These are phyloP conservation scores for Oryza longistaminata DNA, from an alignment of 176 grass and related monocot species.

Conservation along the genomic window DNA sequence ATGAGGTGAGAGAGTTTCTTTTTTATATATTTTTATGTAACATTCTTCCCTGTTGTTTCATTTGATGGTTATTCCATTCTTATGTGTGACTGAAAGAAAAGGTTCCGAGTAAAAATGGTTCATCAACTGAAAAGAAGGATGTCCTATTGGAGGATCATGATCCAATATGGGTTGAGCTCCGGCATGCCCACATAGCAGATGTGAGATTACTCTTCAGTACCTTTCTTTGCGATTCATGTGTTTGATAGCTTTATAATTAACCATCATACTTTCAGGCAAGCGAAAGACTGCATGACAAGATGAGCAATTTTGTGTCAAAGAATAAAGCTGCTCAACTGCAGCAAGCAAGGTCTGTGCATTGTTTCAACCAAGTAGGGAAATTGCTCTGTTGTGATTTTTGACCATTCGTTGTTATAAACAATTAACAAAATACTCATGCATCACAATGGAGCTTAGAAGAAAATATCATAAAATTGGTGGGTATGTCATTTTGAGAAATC, in stretches of 20 bases:
- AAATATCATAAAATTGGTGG: neutral
- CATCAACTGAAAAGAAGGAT: slow-evolving; percentile 75
- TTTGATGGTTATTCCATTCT: slow-evolving; percentile 17
- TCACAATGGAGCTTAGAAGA: no score
- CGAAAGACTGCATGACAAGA: slow-evolving; percentile 94
- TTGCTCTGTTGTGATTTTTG: neutral
- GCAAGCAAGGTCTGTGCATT: slow-evolving; percentile 43
- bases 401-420: neutral
- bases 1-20: slow-evolving; percentile 54
- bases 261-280: slow-evolving; percentile 65
- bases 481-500: slow-evolving; percentile 15
- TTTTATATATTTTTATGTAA: neutral
- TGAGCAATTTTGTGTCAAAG: slow-evolving; percentile 92
- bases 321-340: slow-evolving; percentile 96
- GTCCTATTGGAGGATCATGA: slow-evolving; percentile 94
- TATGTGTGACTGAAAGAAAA: slow-evolving; percentile 45
- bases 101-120: slow-evolving; percentile 81
- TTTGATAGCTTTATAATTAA: slow-evolving; percentile 24
- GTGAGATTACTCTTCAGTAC: slow-evolving; percentile 49
- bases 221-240: neutral
- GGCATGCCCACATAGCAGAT: slow-evolving; percentile 92
- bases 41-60: neutral
- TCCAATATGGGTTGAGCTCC: slow-evolving; percentile 94
- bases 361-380: slow-evolving; percentile 9
- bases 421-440: neutral